Base-by-base conservation (phyloP, 768 basidiomycete species). In the Tricholoma bakamatsutake region DNA sequence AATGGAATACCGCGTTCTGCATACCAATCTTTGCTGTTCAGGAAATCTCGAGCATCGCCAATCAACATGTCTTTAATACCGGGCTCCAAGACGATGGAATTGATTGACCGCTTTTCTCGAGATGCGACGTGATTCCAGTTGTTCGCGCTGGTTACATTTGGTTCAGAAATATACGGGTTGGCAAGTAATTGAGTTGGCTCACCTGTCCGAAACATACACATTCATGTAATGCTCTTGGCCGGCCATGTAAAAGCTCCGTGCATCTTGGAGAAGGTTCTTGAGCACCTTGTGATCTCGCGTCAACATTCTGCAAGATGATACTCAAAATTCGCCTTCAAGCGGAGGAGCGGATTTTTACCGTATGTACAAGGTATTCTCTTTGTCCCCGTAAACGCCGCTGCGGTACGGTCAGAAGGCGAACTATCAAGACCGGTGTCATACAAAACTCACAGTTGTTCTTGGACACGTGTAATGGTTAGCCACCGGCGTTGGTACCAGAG, bases 1-100 rank as follows among this genome's bases (percentile, higher is more conserved):
- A 81, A 86, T 0, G 85, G 86, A 50, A 88, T 87, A 0, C 84
- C 85, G 28, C 87, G 80, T 12, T 80, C 78, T 1, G 72, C 60
- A 55, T 88, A 88, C 85, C 86, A 87, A 15, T 68, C 56, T 60
- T 80, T 80, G 57, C 76, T 83, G 5, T 58, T 56, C 18, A 88
- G 66, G 57, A 89, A 89, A 54, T 86, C 83, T 12, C 66, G 68
- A 0, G 81, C 81, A 59, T 89, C 87, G 3, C 77, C 71, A 4
- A 88, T 57, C 1, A 89, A 62, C n/a, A 76, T 64, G 3, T 85
- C 80, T 42, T 78, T 76, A 21, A 85, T 68, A 0, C 84, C 83
- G 0, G 75, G 75, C 21, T 86, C 83, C 8, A 87, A 69, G 15
- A 87, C 76, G 33, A 88, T 80, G 0, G 84, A 83, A 18, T 73